Evolutionary conservation across 2,329 filamentous ascomycete genomes (phyloP).

Genomic region (Fusarium sp.): DNA sequence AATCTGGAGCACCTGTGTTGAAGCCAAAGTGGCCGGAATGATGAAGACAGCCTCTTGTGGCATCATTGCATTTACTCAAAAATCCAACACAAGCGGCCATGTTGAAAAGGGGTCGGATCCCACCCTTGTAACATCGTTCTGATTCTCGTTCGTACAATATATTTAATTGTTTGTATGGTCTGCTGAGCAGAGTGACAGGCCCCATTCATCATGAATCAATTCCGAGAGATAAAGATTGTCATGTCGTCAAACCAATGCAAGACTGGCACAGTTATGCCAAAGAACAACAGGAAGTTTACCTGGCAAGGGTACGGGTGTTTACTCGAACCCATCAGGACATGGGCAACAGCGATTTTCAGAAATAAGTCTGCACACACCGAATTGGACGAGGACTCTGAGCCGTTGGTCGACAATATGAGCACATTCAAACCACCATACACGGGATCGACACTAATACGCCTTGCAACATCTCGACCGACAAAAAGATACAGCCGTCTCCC

Average conservation of each 20-base stretch:
- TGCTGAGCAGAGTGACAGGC: constrained; percentile 21
- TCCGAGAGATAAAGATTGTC: constrained; percentile 36
- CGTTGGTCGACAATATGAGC: constrained; percentile 37
- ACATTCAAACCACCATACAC: constrained; percentile 57
- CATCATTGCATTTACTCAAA: not conserved
- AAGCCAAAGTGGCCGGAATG: constrained; percentile 35
- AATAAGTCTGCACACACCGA: constrained; percentile 7
- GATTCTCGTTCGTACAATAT: not conserved
- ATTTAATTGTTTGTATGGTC: not conserved
- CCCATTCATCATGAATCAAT: constrained; percentile 24
- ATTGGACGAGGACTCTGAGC: constrained; percentile 43
- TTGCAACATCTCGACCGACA: constrained; percentile 58
- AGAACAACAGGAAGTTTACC: constrained; percentile 2
- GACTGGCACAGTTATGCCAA: not conserved
- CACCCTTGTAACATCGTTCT: not conserved
- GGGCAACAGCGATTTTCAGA: constrained; percentile 11
- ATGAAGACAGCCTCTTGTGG: constrained; percentile 29
- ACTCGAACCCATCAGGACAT: constrained; percentile 33
- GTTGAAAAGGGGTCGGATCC: constrained; percentile 32
- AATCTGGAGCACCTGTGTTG: constrained; percentile 29
- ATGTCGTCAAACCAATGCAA: constrained; percentile 22
- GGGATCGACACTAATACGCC: constrained; percentile 58
- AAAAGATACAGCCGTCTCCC: constrained; percentile 52
- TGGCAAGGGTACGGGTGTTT: constrained; percentile 35
- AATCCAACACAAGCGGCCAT: not conserved